Base-by-base conservation (phyloP, 2,329 filamentous ascomycete genomes). In the Colletotrichum neosansevieriae region DNA sequence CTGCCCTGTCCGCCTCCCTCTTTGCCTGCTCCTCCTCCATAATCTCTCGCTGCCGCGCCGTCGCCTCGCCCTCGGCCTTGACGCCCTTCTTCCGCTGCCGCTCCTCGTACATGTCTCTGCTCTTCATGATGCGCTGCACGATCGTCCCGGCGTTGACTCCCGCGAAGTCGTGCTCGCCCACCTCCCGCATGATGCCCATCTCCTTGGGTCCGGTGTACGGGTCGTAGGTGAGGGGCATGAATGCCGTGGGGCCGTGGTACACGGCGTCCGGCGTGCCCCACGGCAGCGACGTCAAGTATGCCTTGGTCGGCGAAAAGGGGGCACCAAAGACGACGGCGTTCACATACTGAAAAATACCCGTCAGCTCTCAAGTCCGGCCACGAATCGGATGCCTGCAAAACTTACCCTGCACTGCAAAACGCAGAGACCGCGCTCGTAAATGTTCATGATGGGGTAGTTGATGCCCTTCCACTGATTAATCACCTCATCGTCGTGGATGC, bases 391-490 rank as follows among this genome's bases (percentile, higher is more conserved):
- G 29, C 7, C 6, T 29, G 6, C 7, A 29, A 29, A 13, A 13
- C 67, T 49, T 57, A 95, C 93, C 79, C 92, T 92, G 84, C 96
- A 99, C 77, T 99, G 96, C 71, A 98, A 83, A 34, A 98, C 95
- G 78, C 96, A 99, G 21, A 99, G 89, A 2, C 94, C 94, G 47
- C 96, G 91, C 84, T 99, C 96, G 75, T 95, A 97, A 65, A 97
- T 94, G 83, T 98, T 99, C 96, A 99, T 99, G 82, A 99, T 98
- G 29, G 96, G 96, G 77, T 98, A 99, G 82, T 99, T 99, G 74
- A 98, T 87, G 40, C 96, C 95, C 81, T 98, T 98, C 92, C 94
- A 97, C 75, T 91, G 85, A 80, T 99, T 99, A 79, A 99, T 97
- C 69, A 97, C 94, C 71, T 92, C 89, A 78, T 99, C 96, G 75